Conservation (phyloP, 2,329 filamentous ascomycete genomes). For the Hymenoscyphus repandus region DNA sequence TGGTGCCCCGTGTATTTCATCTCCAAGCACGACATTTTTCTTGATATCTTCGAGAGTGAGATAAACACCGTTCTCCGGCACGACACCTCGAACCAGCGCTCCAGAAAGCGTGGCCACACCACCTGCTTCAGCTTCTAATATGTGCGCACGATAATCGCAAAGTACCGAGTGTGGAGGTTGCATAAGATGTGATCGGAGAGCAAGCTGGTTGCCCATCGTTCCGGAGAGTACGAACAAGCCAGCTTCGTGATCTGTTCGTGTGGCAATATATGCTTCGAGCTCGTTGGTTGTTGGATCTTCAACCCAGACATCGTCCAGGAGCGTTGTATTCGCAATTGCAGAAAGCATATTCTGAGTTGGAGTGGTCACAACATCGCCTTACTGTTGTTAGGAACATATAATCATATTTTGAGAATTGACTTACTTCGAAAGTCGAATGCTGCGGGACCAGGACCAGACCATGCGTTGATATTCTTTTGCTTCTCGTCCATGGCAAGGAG, state of each 20-base stretch:
- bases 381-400: neutral
- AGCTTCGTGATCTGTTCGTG: conserved; percentile 68
- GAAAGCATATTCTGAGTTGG: conserved; percentile 77
- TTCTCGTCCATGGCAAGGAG: conserved; percentile 3
- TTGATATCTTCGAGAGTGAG: conserved; percentile 58
- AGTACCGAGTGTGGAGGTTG: conserved; percentile 78
- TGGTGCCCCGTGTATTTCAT: conserved; percentile 73
- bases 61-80: conserved; percentile 65
- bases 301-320: conserved; percentile 77
- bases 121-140: conserved; percentile 62
- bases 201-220: conserved; percentile 91
- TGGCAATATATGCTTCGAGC: conserved; percentile 70
- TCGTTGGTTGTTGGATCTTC: conserved; percentile 75
- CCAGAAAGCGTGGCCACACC: conserved; percentile 65
- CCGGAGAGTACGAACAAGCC: conserved; percentile 80
- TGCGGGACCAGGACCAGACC: conserved; percentile 28
- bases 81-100: conserved; percentile 61
- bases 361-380: conserved; percentile 66
- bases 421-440: conserved; percentile 33
- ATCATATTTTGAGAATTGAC: neutral
- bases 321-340: conserved; percentile 67
- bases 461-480: conserved; percentile 22
- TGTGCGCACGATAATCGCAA: conserved; percentile 74
- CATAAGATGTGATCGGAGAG: conserved; percentile 68
- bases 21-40: conserved; percentile 55